Base-by-base conservation (phyloP, 2,329 filamentous ascomycete genomes). In the Clarireedia monteithiana region DNA sequence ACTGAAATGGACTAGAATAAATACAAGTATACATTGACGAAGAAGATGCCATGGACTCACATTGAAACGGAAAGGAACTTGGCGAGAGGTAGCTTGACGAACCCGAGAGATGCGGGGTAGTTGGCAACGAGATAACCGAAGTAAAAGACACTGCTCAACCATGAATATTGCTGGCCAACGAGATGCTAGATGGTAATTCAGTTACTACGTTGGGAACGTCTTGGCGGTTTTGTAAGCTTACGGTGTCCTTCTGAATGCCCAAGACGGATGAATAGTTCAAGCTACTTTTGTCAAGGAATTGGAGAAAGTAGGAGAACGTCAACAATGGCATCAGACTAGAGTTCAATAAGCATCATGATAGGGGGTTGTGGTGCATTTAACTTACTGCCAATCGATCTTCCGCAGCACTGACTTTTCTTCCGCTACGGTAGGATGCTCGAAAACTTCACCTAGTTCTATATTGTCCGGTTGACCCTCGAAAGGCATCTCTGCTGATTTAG, bases 51-150 rank as follows among this genome's bases (percentile, higher is more conserved):
- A 55, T 76, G 72, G 2, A 87, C 71, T 1, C 81, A 74, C 0
- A 73, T 42, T 1, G 82, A 82, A 81, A 82, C 84, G 53, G 78
- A 73, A 50, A 84, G 72, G 65, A 84, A 84, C 64, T 84, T 85
- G 0, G 78, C 82, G 5, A 85, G 65, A 1, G 53, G 53, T 7
- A 84, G 67, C 2, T 75, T 71, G 49, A 62, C 53, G 6, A 57
- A 55, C 7, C 63, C 48, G 7, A 59, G 57, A 10, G 49, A 58
- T 24, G 49, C 47, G 20, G 59, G 57, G 45, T 62, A 62, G 23
- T 62, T 53, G 15, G 55, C 56, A 45, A 61, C 50, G n/a, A 61
- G 50, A 47, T 64, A 62, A 23, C 71, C 73, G 50, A 75, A 74
- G 57, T 75, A 75, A 58, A 75, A 75, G 59, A 76, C 66, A 62